Conservation (phyloP, 2,329 filamentous ascomycete species). For the Ramularia collo-cygni region DNA sequence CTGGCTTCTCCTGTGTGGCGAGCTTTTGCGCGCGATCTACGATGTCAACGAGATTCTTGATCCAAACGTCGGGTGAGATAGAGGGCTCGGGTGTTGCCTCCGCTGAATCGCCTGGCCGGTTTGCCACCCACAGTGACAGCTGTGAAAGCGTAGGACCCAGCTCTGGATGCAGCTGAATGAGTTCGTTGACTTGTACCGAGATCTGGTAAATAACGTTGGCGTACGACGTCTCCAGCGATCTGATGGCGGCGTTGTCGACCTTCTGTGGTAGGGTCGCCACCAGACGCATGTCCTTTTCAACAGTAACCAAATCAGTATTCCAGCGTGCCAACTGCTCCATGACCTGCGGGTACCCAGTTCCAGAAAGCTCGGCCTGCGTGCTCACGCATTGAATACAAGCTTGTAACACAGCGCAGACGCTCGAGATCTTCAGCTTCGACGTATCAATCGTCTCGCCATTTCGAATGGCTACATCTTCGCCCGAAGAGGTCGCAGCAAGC, state of each 20-base stretch:
- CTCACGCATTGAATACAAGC: constrained; percentile 8
- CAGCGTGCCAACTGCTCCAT: constrained; percentile 1
- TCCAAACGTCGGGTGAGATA: neutral
- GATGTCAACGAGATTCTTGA: neutral
- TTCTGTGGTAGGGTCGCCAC: constrained; percentile 2
- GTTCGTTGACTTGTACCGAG: neutral
- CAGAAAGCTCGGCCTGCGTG: constrained; percentile 14
- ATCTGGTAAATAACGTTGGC: neutral
- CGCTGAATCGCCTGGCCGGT: neutral
- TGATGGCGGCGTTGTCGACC: constrained; percentile 4
- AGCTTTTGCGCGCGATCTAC: neutral
- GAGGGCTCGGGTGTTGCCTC: no score
- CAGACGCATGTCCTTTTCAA: neutral
- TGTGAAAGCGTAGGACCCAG: constrained; percentile 20
- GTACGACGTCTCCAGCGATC: neutral
- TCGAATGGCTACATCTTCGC: constrained; percentile 2
- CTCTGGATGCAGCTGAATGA: constrained; percentile 10
- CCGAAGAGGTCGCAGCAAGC: constrained; percentile 4
- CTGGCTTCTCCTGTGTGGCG: neutral
- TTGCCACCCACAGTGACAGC: constrained; percentile 18
- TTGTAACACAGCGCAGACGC: constrained; percentile 7
- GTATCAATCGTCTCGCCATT: neutral
- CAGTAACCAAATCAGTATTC: neutral
- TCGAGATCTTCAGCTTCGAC: constrained; percentile 2
- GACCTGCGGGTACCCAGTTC: constrained; percentile 10